Conservation (phyloP, 2,329 filamentous ascomycete genomes). For the Cryphonectria naterciae region DNA sequence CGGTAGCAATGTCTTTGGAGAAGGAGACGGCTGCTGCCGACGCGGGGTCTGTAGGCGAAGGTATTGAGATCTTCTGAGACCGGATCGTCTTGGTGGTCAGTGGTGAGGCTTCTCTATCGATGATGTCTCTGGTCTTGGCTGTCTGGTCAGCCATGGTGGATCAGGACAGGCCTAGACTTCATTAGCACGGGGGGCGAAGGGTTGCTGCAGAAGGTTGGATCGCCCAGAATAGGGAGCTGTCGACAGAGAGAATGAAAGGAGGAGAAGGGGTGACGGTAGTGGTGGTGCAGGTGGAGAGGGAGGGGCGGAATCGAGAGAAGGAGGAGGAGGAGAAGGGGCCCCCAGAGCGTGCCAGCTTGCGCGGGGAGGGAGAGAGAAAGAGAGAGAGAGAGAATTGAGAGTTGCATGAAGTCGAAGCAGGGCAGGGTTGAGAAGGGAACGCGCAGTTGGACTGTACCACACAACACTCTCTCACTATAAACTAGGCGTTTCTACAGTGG, state of each 20-base stretch:
- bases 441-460: not conserved
- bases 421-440: constrained; percentile 2
- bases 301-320: not conserved
- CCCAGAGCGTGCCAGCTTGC: not conserved
- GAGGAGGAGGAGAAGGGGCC: not conserved
- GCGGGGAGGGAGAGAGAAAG: no score
- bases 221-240: not conserved
- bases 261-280: not conserved
- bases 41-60: constrained; percentile 39
- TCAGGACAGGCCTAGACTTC: constrained; percentile 36
- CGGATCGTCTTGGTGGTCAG: constrained; percentile 52
- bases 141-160: constrained; percentile 48
- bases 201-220: not conserved
- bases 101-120: constrained; percentile 40
- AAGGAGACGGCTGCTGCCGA: constrained; percentile 31
- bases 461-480: not conserved
- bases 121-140: constrained; percentile 35
- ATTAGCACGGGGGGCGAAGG: constrained; percentile 8
- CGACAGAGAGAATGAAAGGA: not conserved
- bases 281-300: not conserved
- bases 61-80: constrained; percentile 55
- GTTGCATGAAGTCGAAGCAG: constrained; percentile 5
- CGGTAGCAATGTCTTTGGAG: constrained; percentile 38
- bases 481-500: not conserved
- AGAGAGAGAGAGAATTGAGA: not conserved